Evolutionary conservation across 2,329 filamentous ascomycete genomes (phyloP).

Genomic region (Sporothrix luriei): DNA sequence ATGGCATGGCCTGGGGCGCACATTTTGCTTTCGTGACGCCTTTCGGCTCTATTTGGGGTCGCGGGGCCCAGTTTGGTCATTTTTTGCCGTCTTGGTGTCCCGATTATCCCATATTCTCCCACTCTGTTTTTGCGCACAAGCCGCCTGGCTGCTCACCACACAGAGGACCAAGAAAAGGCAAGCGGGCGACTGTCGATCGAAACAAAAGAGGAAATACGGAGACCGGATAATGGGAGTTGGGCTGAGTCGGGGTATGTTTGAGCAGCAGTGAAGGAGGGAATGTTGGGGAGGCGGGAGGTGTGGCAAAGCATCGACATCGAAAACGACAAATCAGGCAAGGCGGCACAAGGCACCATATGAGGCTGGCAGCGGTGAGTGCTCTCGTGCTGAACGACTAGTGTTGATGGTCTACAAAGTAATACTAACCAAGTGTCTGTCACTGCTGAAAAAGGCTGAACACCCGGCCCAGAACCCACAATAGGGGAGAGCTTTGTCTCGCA

Average conservation of each 20-base stretch:
- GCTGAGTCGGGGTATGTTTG: neutral
- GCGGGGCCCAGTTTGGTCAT: neutral
- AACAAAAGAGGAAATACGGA: constrained; percentile 1
- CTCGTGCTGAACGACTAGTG: neutral
- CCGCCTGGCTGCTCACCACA: constrained; percentile 21
- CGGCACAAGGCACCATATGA: neutral
- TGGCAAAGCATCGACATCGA: neutral
- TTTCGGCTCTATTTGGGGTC: neutral
- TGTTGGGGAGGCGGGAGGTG: neutral
- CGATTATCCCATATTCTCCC: neutral
- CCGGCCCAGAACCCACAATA: constrained; percentile 25
- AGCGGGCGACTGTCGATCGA: constrained; percentile 23
- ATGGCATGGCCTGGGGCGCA: constrained; percentile 2
- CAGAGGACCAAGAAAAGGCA: constrained; percentile 11
- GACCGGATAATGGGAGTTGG: constrained; percentile 21
- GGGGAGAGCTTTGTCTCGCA: constrained; percentile 12
- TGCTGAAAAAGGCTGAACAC: neutral
- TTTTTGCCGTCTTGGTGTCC: constrained; percentile 4
- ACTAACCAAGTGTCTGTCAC: neutral
- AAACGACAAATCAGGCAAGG: constrained; percentile 15
- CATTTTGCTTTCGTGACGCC: neutral
- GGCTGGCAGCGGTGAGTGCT: constrained; percentile 17
- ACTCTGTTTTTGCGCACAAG: constrained; percentile 1
- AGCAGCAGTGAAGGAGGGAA: neutral
- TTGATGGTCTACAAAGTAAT: neutral